These are phyloP conservation scores for Coemansia sp. DNA, from an alignment of 192 early-diverging fungal genomes.

Conservation along the genomic window DNA sequence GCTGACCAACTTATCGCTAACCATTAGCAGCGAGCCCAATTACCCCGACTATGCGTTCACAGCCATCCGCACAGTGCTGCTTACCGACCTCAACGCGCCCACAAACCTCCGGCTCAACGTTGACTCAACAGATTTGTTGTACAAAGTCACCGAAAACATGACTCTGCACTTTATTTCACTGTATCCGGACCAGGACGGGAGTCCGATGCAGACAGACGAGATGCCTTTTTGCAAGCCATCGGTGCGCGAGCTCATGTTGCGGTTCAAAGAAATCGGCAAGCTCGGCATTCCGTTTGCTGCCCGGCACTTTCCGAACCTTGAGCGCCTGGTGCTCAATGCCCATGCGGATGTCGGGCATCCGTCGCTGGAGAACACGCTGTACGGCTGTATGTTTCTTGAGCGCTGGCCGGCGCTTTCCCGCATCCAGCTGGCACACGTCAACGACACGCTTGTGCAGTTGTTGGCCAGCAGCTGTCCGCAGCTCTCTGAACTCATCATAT, in stretches of 20 bases:
- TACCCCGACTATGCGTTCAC: conserved; percentile 51
- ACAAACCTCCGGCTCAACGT: conserved; percentile 48
- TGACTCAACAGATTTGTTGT: conserved; percentile 51
- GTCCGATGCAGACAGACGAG: conserved; percentile 17
- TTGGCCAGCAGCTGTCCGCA: conserved; percentile 49
- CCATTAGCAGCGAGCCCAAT: conserved; percentile 38
- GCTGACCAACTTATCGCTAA: conserved; percentile 41
- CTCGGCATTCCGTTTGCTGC: conserved; percentile 54
- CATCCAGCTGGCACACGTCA: conserved; percentile 52
- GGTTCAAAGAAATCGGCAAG: conserved; percentile 52
- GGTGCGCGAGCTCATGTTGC: conserved; percentile 50
- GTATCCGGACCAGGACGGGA: conserved; percentile 14
- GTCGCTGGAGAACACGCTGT: conserved; percentile 53
- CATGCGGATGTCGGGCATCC: conserved; percentile 47
- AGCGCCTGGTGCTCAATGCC: conserved; percentile 43
- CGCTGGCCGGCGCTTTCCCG: conserved; percentile 36
- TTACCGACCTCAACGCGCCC: conserved; percentile 48
- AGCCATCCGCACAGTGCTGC: conserved; percentile 48
- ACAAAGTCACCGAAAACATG: conserved; percentile 51
- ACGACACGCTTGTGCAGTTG: conserved; percentile 53
- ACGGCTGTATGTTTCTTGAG: conserved; percentile 54
- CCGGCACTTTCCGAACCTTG: conserved; percentile 48
- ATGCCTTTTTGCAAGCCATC: conserved; percentile 49
- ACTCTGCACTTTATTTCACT: conserved; percentile 45
- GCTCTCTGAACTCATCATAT: conserved; percentile 47